Conservation (phyloP, 345 rosid species). For the Trapa bicornis region DNA sequence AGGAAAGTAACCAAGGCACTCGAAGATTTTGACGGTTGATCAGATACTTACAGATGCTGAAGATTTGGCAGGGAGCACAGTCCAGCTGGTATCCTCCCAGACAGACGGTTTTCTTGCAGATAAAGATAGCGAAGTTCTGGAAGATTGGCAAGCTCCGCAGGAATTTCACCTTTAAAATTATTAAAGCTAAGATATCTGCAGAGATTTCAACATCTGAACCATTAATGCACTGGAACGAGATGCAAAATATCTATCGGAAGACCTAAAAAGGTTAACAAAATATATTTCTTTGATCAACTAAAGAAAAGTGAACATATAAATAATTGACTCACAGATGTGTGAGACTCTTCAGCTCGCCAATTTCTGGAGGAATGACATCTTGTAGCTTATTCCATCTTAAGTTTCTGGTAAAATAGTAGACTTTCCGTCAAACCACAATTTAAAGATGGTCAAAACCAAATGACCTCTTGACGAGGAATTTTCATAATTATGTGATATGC, state of each 20-base stretch:
- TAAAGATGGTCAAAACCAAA: background rate
- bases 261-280: background rate
- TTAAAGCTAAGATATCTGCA: conserved; percentile 87
- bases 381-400: conserved; percentile 93
- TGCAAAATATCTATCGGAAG: background rate
- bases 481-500: background rate
- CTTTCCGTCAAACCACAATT: conserved; percentile 3
- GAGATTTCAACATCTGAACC: background rate
- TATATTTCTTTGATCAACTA: background rate
- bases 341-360: conserved; percentile 77
- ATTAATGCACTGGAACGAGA: background rate
- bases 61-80: conserved; percentile 56
- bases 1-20: background rate
- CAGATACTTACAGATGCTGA: conserved; percentile 15
- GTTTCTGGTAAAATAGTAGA: conserved; percentile 31
- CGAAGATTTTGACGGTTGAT: background rate
- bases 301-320: background rate
- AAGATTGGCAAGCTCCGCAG: conserved; percentile 71
- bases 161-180: conserved; percentile 87
- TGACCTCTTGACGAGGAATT: background rate
- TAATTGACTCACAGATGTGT: conserved; percentile 45
- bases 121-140: conserved; percentile 86
- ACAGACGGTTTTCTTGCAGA: conserved; percentile 84
- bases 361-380: conserved; percentile 80
- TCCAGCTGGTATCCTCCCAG: conserved; percentile 76